Base-by-base conservation (phyloP, 768 basidiomycete genomes). In the Sporobolomyces pararoseus region DNA sequence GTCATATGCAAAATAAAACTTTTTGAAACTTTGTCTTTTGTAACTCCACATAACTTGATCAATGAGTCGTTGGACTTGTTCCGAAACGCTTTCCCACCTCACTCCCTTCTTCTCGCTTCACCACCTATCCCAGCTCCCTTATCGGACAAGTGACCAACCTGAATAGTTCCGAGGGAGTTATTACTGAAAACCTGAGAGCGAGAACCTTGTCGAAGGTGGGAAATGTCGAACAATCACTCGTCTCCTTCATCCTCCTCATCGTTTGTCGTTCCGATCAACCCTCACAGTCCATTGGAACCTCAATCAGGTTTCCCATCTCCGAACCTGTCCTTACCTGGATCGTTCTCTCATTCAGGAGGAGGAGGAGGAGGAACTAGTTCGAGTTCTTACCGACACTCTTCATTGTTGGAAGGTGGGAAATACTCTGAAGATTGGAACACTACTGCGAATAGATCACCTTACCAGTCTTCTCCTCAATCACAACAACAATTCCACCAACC, bases 351-450 rank as follows among this genome's bases (percentile, higher is more conserved):
- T n/a, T n/a, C n/a, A n/a, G n/a, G n/a, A n/a, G n/a, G n/a, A n/a
- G n/a, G n/a, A n/a, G n/a, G n/a, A n/a, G n/a, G n/a, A n/a, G n/a
- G n/a, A n/a, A n/a, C n/a, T n/a, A n/a, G n/a, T n/a, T n/a, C n/a
- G n/a, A 21, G 23, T 7, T n/a, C 37, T n/a, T 65, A 65, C 46
- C 53, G 64, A 13, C 64, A 65, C 34, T 65, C 64, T n/a, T 23
- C 64, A 21, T 23, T 47, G 32, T 53, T 65, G 44, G 64, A 65
- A 37, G 64, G 54, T 3, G 54, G 64, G 31, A 42, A 32, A 29
- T 65, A 65, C 63, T 2, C 27, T 25, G 35, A 53, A 29, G 58
- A 60, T 25, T 60, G 34, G 34, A 31, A 7, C 14, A 58, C 37
- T 34, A 3, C 10, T n/a, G 10, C n/a, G n/a, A n/a, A n/a, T n/a